Evolutionary conservation across 2,329 filamentous ascomycete genomes (phyloP).

Genomic region (Ascochyta rabiei): DNA sequence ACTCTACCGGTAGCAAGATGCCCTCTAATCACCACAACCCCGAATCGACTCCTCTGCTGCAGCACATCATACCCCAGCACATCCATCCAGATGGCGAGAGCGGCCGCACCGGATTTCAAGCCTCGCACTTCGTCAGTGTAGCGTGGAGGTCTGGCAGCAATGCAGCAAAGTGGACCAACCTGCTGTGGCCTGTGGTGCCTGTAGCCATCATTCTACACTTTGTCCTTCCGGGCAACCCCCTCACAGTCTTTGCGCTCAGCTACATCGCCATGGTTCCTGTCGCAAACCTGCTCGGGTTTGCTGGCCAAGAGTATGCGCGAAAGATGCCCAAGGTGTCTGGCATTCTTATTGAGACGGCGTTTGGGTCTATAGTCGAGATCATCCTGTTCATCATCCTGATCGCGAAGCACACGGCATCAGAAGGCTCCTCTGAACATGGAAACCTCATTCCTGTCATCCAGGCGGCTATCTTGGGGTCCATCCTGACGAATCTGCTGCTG

Average conservation of each 20-base stretch:
- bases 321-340: conserved; percentile 77
- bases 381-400: conserved; percentile 80
- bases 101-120: conserved; percentile 69
- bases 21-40: conserved; percentile 25
- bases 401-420: conserved; percentile 52
- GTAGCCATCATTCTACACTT: conserved; percentile 69
- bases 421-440: conserved; percentile 47
- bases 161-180: conserved; percentile 69
- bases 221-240: conserved; percentile 59
- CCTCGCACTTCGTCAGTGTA: conserved; percentile 66
- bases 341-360: conserved; percentile 62
- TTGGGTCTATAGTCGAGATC: conserved; percentile 79
- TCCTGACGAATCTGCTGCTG: conserved; percentile 79
- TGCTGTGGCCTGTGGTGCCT: conserved; percentile 77
- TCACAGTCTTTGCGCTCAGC: conserved; percentile 70
- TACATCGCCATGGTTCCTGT: conserved; percentile 79
- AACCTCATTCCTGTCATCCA: conserved; percentile 70
- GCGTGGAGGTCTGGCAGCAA: conserved; percentile 68
- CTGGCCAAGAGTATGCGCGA: conserved; percentile 71
- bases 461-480: conserved; percentile 82
- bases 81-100: conserved; percentile 66
- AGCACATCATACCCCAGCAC: conserved; percentile 36
- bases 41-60: conserved; percentile 42
- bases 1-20: conserved; percentile 17
- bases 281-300: conserved; percentile 76